Base-by-base conservation (phyloP, 768 basidiomycete genomes). In the Phlebiopsis gigantea region DNA sequence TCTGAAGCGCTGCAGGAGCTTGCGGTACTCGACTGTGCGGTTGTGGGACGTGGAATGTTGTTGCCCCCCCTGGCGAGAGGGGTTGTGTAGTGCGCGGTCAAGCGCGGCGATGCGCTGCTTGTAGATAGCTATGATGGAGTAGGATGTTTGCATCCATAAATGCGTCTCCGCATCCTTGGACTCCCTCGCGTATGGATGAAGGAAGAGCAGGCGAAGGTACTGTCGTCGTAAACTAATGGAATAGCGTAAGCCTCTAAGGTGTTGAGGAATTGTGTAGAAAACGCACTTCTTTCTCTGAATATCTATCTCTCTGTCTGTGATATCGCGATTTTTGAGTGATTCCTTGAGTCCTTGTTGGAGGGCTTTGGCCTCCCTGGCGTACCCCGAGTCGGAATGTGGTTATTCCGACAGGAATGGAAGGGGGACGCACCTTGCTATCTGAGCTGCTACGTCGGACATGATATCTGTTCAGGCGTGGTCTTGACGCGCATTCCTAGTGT, bases 101-200 rank as follows among this genome's bases (percentile, higher is more conserved):
- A 92, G 78, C 0, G 75, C 69, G 42, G 82, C 71, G 64, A 95
- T 81, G 46, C 78, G 82, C 60, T 87, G 80, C 69, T 94, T 93
- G 77, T 92, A 95, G 22, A 80, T 77, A 15, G 87, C 75, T 61
- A 96, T 96, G 72, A 93, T 83, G 39, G 82, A 78, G 71, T 96
- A 90, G 34, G 90, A 89, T 0, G 93, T 95, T 67, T 92, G 88
- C 83, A 93, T 90, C 93, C 93, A 96, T 8, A 96, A 79, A 61
- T 88, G 85, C 28, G 80, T 88, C 67, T 93, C 89, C 42, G 82
- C 83, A 72, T 91, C 88, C 66, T 85, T 84, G 47, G 86, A 84
- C 69, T 91, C 88, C 48, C 77, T 80, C 43, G 87, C 78, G 63
- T 79, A 82, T 1, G 89, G 86, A 65, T 88, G 75, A 21, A 82